These are phyloP conservation scores for Mortierella sp. DNA, from an alignment of 371 early-diverging fungal species.

Conservation along the genomic window DNA sequence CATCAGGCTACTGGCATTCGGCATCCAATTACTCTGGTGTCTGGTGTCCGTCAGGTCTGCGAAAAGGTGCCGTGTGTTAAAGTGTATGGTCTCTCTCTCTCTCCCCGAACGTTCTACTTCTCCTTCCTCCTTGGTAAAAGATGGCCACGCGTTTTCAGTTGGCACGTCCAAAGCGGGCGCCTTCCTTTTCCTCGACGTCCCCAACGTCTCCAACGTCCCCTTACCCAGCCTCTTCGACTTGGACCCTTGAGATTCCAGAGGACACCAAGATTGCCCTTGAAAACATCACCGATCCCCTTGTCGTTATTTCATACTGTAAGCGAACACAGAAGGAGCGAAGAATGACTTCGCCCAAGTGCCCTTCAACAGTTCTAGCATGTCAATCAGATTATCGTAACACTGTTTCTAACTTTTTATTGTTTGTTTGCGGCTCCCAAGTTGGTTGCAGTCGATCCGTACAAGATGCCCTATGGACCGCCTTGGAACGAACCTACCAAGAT, in stretches of 20 bases:
- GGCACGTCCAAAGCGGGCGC: no score
- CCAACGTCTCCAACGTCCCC: neutral
- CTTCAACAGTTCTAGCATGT: neutral
- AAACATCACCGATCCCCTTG: slow-evolving; percentile 19
- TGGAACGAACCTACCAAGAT: neutral
- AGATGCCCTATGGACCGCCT: slow-evolving; percentile 5
- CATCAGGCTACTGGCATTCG: no score
- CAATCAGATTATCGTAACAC: neutral
- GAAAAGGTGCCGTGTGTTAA: no score
- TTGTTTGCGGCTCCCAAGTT: slow-evolving; percentile 1
- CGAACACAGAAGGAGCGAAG: neutral
- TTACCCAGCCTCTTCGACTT: neutral
- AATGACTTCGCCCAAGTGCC: neutral
- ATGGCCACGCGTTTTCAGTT: no score
- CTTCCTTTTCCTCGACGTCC: neutral
- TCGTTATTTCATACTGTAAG: slow-evolving; percentile 31
- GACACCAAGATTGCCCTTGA: slow-evolving; percentile 15
- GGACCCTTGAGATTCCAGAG: slow-evolving; percentile 30
- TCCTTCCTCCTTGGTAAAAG: no score
- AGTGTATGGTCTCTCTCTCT: no score
- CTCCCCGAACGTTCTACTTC: no score
- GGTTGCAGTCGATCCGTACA: slow-evolving; percentile 15
- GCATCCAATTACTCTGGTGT: no score
- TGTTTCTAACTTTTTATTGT: neutral
- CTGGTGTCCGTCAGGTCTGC: no score